Conservation (phyloP, 1,284 basidiomycete genomes). For the Ustilago loliicola region DNA sequence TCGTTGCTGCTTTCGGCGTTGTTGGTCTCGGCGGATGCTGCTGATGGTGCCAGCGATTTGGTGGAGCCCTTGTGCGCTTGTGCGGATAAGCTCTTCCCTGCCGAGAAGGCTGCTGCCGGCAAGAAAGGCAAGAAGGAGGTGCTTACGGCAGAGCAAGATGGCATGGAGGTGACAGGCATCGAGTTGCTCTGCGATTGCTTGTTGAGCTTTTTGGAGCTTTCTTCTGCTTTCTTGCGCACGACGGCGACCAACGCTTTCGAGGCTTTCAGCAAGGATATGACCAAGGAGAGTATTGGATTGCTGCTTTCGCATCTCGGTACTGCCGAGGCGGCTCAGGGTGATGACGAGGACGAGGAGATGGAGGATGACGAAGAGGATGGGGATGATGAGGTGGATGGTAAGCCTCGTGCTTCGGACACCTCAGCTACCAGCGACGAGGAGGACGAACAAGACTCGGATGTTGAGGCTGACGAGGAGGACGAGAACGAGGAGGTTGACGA, state of each 20-base stretch:
- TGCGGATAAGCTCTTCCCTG: constrained; percentile 52
- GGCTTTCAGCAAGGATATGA: constrained; percentile 79
- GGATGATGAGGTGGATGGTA: constrained; percentile 69
- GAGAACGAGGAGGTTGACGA: constrained; percentile 75
- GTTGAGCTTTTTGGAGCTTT: constrained; percentile 88
- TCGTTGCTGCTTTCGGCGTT: constrained; percentile 55
- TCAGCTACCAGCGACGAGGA: constrained; percentile 56
- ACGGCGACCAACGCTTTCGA: constrained; percentile 86
- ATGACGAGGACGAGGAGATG: constrained; percentile 29
- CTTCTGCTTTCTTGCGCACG: constrained; percentile 84
- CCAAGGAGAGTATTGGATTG: constrained; percentile 83
- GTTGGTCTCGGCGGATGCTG: constrained; percentile 71
- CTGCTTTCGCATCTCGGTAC: constrained; percentile 74
- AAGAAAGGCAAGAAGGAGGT: constrained; percentile 64
- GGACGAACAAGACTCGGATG: constrained; percentile 75
- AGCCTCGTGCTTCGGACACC: constrained; percentile 31
- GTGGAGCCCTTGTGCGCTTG: constrained; percentile 68
- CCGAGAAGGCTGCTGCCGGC: constrained; percentile 12
- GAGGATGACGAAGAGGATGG: constrained; percentile 40
- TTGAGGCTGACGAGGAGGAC: constrained; percentile 74
- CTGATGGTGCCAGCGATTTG: constrained; percentile 70
- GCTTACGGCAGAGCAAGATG: constrained; percentile 68
- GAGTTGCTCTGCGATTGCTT: constrained; percentile 89
- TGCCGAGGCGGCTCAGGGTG: constrained; percentile 40
- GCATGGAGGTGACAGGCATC: constrained; percentile 76